Base-by-base conservation (phyloP, 257 asterid species). In the Rauvolfia tetraphylla region DNA sequence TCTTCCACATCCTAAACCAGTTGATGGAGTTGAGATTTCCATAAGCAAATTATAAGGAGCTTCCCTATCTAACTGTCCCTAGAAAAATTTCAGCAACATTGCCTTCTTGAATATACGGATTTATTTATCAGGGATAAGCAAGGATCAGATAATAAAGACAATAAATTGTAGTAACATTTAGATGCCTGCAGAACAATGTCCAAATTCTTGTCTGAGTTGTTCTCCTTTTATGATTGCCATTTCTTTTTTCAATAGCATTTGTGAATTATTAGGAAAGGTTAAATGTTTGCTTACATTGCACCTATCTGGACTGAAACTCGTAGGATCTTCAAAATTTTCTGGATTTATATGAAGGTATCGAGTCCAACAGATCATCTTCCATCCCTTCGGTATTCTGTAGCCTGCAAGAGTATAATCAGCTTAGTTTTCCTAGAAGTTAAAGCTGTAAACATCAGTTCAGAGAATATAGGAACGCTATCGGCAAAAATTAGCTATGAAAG, bases 261-360 rank as follows among this genome's bases (percentile, higher is more conserved):
- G 61, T 54, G 61, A n/a, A 54, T 54, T 54, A 54, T 23, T 54
- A 54, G 56, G 3, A 23, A 66, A 36, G 34, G 8, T 2, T 10
- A 73, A 57, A 39, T 23, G 48, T 8, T 41, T 10, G 27, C 91
- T 82, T 82, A 86, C 94, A 23, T 85, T 79, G 93, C 93, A 90
- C 80, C 93, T 75, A 27, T 90, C 91, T 2, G 96, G 90, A 56
- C 88, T 90, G 72, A 90, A 90, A 57, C 84, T 23, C 81, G 83
- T 29, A 0, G 93, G 93, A 73, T 90, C 89, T 25, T 87, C 89
- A 76, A 87, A 90, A 80, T 84, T 67, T 48, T 85, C 87, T 1
- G 96, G 88, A 79, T 83, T 68, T 11, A 85, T 78, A 36, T 90
- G 96, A 41, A 85, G 76, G 77, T 90, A 85, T 41, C 96, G 86